Conservation (phyloP, 176 grass and related monocot species). For the Ampelocalamus luodianensis region DNA sequence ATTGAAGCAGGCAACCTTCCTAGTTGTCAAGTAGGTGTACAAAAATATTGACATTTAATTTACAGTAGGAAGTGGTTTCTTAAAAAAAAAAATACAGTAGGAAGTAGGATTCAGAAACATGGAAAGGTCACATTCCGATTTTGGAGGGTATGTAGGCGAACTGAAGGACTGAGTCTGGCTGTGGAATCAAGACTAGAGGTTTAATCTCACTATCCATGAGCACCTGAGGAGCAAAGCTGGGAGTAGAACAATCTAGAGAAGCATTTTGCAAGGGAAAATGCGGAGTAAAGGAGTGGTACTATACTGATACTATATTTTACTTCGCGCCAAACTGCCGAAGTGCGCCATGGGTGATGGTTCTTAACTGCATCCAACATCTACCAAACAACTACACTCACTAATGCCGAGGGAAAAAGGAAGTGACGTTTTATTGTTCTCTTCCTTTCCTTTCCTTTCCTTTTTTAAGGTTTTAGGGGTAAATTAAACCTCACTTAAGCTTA, state of each 20-base stretch:
- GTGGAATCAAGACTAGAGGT: not conserved
- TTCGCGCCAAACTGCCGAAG: slow-evolving; percentile 11
- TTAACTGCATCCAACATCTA: slow-evolving; percentile 43
- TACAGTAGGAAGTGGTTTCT: not conserved
- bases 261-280: slow-evolving; percentile 25
- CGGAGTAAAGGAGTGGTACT: slow-evolving; percentile 22
- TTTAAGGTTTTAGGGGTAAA: not conserved
- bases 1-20: slow-evolving; percentile 27
- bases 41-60: not conserved
- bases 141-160: too few relatives aligned
- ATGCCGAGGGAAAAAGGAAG: not conserved
- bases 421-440: not conserved
- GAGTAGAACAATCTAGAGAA: slow-evolving; percentile 3
- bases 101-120: not conserved
- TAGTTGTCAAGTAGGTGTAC: slow-evolving; percentile 20
- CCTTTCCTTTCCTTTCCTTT: not conserved
- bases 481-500: not conserved
- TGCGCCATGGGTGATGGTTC: slow-evolving; percentile 4
- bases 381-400: slow-evolving; percentile 14
- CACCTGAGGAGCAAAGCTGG: not conserved
- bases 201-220: not conserved
- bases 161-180: too few relatives aligned
- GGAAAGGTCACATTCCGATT: slow-evolving; percentile 3
- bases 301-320: not conserved
- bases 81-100: too few relatives aligned